Base-by-base conservation (phyloP, 345 rosid genomes). In the Firmiana major region DNA sequence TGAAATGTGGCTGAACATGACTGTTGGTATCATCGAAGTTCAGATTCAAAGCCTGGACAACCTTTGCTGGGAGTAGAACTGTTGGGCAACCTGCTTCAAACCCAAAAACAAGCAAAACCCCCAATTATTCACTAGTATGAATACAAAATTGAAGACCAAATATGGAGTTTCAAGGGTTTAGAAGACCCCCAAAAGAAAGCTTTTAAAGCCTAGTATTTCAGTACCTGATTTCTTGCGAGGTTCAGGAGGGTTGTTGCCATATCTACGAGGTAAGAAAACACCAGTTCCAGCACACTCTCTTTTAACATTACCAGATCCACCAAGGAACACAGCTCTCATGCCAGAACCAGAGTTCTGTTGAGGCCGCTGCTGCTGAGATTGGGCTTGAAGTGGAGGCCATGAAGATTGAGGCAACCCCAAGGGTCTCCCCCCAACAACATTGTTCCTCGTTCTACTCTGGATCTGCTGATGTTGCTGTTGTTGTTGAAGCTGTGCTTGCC, bases 221-320 rank as follows among this genome's bases (percentile, higher is more conserved):
- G 8, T 73, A 92, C 98, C 92, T 77, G 93, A 19, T 80, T 89
- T 93, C 86, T 83, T 90, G 42, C 80, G 84, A 22, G 89, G 36
- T 40, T 85, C 94, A 0, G 85, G 38, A 2, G 90, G 83, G 17
- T 31, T 51, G 45, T 15, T 45, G 17, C 82, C 77, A 11, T 72
- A 73, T 59, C 81, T 82, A 11, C 91, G 90, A 53, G 99, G 99
- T 74, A 95, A 78, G 87, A 95, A 95, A 15, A 95, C 99, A 31
- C 98, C 98, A 36, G 99, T 95, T 9, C 99, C 99, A 3, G 88
- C 58, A 19, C 88, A 85, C 51, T 86, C 83, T 11, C 81, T 77
- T 79, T 83, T 90, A 17, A 68, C 83, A 9, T 78, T 77, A 7
- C 63, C 83, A 45, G 86, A 78, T 74, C 90, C 88, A n/a, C 79